Percentiles rank a stretch among this genome's conserved stretches.
Conservation (phyloP, 495 filamentous ascomycete species). For the Trichoderma orchidacearum region DNA sequence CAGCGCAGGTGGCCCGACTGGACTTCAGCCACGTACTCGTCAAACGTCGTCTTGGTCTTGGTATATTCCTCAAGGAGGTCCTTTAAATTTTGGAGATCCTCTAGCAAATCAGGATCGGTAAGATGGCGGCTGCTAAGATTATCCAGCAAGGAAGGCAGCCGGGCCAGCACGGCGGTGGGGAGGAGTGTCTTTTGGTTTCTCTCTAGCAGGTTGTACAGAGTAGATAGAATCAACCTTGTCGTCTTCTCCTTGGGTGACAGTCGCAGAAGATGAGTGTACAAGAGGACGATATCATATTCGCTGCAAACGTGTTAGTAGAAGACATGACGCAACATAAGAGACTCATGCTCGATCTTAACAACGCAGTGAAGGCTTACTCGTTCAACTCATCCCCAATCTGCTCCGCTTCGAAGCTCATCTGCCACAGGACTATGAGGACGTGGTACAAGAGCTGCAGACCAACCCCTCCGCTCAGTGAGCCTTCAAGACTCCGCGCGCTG, state of each 20-base stretch:
- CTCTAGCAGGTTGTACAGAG: conserved; percentile 72
- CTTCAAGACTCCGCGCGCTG: conserved; percentile 41
- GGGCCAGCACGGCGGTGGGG: conserved; percentile 66
- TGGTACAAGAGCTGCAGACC: conserved; percentile 92
- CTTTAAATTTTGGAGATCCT: conserved; percentile 64
- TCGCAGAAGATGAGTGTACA: conserved; percentile 80
- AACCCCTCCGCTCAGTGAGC: conserved; percentile 62
- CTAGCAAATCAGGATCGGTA: conserved; percentile 76
- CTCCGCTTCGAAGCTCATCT: conserved; percentile 81
- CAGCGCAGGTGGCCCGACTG: conserved; percentile 82
- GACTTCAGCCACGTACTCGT: conserved; percentile 86
- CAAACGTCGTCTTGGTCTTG: conserved; percentile 92
- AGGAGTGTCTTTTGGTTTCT: conserved; percentile 65
- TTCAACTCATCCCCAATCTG: conserved; percentile 77
- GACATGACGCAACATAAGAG: conserved; percentile 6
- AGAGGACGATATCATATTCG: conserved; percentile 80
- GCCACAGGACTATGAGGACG: conserved; percentile 84
- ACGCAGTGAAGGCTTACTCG: conserved; percentile 40
- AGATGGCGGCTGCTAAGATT: conserved; percentile 74
- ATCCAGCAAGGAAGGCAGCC: conserved; percentile 66
- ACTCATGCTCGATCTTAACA: background rate
- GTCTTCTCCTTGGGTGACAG: conserved; percentile 97
- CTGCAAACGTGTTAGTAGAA: conserved; percentile 32
- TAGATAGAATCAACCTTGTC: conserved; percentile 79
- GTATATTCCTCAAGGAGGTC: conserved; percentile 87